A percentile compares a stretch with the other conserved stretches of the same genome.
These are phyloP conservation scores for Nicotiana paniculata DNA, from an alignment of 257 asterid species.

Conservation along the genomic window DNA sequence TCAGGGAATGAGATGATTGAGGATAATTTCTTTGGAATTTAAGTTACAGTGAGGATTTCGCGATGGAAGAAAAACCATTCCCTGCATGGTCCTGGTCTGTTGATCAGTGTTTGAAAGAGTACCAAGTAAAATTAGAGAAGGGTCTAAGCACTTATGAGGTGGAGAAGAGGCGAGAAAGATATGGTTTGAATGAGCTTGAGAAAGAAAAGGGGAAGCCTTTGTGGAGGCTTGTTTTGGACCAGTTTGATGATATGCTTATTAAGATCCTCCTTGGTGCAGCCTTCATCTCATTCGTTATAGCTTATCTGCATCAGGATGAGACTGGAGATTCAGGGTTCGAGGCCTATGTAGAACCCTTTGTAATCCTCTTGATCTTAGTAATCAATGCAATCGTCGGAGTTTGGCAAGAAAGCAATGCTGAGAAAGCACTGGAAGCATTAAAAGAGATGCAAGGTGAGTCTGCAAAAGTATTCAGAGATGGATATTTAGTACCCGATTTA, in stretches of 20 bases:
- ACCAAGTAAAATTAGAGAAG: conserved; percentile 53
- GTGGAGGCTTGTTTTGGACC: conserved; percentile 67
- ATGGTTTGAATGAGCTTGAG: conserved; percentile 66
- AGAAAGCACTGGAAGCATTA: conserved; percentile 61
- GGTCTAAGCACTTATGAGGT: conserved; percentile 59
- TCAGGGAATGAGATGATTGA: conserved; percentile 29
- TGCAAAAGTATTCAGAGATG: conserved; percentile 48
- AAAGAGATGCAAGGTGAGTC: conserved; percentile 66
- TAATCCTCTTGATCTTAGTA: conserved; percentile 47
- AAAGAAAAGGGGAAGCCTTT: conserved; percentile 71
- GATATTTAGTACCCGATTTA: conserved; percentile 41
- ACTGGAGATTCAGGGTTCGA: conserved; percentile 41
- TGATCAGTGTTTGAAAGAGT: conserved; percentile 64
- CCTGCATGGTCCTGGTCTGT: conserved; percentile 74
- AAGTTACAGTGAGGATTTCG: conserved; percentile 13
- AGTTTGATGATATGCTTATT: conserved; percentile 73
- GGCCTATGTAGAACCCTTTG: conserved; percentile 62
- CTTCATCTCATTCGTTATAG: conserved; percentile 57
- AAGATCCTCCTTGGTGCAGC: conserved; percentile 73
- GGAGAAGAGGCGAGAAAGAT: conserved; percentile 49
- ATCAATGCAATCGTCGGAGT: conserved; percentile 66
- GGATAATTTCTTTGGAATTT: conserved; percentile 3
- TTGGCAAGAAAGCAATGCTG: conserved; percentile 75
- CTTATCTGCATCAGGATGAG: conserved; percentile 47
- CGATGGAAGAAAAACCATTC: conserved; percentile 36